Evolutionary conservation across 148 eudicot species (phyloP).

Genomic region (Chenopodium formosanum): DNA sequence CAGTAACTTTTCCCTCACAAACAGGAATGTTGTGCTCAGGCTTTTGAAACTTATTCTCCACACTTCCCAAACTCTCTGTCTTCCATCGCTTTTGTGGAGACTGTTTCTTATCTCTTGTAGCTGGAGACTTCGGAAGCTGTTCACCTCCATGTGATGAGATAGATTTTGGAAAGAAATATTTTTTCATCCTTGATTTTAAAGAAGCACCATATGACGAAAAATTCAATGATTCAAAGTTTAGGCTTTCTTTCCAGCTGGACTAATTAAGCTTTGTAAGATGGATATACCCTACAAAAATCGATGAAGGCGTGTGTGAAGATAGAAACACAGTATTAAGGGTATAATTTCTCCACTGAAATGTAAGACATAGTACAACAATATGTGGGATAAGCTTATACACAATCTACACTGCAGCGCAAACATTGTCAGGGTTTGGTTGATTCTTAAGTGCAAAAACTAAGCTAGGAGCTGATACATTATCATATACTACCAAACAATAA

Average conservation of each 20-base stretch:
- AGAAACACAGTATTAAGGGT: background rate
- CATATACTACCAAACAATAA: background rate
- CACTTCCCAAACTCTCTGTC: conserved; percentile 17
- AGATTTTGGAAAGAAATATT: conserved; percentile 30
- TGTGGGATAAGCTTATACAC: background rate
- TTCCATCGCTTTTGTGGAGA: conserved; percentile 5
- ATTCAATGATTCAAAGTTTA: background rate
- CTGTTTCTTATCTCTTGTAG: conserved; percentile 24
- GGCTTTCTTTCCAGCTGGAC: background rate
- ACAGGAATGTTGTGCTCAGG: conserved; percentile 14
- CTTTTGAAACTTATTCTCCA: conserved; percentile 15
- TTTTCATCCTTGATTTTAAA: conserved; percentile 30
- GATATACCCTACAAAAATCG: conserved; percentile 5
- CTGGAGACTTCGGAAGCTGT: conserved; percentile 10
- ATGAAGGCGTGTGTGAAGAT: background rate
- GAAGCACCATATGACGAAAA: conserved; percentile 7
- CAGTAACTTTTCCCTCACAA: conserved; percentile 25
- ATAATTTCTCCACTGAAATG: background rate
- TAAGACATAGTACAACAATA: background rate
- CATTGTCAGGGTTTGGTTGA: background rate
- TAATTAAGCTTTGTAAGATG: conserved; percentile 2
- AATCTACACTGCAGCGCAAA: background rate
- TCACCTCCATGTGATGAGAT: conserved; percentile 27
- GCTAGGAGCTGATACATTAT: background rate
- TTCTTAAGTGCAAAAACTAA: background rate